Conservation (phyloP, 2,329 filamentous ascomycete species). For the Cercospora sp. region DNA sequence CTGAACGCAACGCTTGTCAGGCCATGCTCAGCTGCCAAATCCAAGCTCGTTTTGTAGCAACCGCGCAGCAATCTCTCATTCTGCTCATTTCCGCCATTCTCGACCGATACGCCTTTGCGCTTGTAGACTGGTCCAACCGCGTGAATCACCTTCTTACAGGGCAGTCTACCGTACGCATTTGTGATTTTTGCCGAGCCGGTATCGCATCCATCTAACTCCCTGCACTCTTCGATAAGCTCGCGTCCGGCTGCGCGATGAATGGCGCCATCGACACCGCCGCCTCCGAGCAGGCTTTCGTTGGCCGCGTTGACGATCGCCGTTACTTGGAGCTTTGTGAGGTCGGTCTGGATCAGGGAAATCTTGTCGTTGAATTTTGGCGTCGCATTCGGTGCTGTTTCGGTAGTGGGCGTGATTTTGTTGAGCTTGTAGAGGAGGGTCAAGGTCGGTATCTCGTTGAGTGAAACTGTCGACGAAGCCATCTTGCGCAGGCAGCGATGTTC, state of each 20-base stretch:
- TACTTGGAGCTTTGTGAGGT: slow-evolving; percentile 77
- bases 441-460: slow-evolving; percentile 61
- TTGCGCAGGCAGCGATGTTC: slow-evolving; percentile 2
- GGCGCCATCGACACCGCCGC: slow-evolving; percentile 76
- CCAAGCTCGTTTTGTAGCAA: slow-evolving; percentile 72
- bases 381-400: slow-evolving; percentile 46
- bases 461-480: slow-evolving; percentile 33
- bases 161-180: slow-evolving; percentile 66
- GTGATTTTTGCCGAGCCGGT: slow-evolving; percentile 86
- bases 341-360: slow-evolving; percentile 69
- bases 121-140: slow-evolving; percentile 82
- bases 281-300: slow-evolving; percentile 74
- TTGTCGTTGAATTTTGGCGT: slow-evolving; percentile 62
- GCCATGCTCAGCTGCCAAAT: slow-evolving; percentile 67
- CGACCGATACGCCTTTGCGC: slow-evolving; percentile 35
- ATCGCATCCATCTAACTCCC: slow-evolving; percentile 67
- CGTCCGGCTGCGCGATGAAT: slow-evolving; percentile 83
- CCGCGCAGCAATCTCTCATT: slow-evolving; percentile 51
- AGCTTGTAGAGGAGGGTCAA: slow-evolving; percentile 66
- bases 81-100: slow-evolving; percentile 34
- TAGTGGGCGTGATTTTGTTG: slow-evolving; percentile 47
- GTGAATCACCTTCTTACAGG: slow-evolving; percentile 80
- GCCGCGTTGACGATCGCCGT: slow-evolving; percentile 94
- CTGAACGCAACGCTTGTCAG: slow-evolving; percentile 78
- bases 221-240: slow-evolving; percentile 68